Percentiles rank a stretch among this genome's conserved stretches.
Conservation (phyloP, 2,329 filamentous ascomycete genomes). For the Hymenoscyphus repandus region DNA sequence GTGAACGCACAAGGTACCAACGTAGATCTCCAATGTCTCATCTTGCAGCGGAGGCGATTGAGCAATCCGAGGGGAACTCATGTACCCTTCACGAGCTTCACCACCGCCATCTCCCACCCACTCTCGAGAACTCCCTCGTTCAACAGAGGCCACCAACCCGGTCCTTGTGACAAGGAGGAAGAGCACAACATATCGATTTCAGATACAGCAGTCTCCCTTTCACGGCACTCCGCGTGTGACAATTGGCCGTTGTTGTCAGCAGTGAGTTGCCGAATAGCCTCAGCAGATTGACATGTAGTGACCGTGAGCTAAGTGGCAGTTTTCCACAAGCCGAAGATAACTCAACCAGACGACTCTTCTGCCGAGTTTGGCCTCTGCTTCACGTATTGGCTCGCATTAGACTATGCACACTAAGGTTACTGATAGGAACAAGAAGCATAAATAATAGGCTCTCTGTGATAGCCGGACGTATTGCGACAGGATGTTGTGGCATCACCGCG, state of each 20-base stretch:
- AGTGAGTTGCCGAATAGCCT: not conserved
- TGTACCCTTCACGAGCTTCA: not conserved
- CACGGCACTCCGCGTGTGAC: constrained; percentile 3
- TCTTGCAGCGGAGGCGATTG: not conserved
- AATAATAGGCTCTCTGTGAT: not conserved
- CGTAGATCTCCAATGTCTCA: constrained; percentile 1
- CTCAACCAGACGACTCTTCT: too few relatives aligned
- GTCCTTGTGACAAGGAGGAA: constrained; percentile 1
- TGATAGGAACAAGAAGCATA: not conserved
- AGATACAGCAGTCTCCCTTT: constrained; percentile 11
- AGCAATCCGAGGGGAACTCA: not conserved
- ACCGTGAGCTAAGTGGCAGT: not conserved
- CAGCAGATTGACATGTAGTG: constrained; percentile 1
- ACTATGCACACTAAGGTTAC: too few relatives aligned
- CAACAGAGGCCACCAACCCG: constrained; percentile 2
- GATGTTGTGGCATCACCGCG: constrained; percentile 7
- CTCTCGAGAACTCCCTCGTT: not conserved
- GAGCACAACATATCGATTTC: constrained; percentile 5
- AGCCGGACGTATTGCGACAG: constrained; percentile 7
- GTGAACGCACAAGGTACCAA: not conserved
- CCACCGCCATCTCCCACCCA: not conserved
- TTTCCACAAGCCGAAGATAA: not conserved
- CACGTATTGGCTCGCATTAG: too few relatives aligned
- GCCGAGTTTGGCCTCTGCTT: too few relatives aligned
- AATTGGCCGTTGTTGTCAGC: constrained; percentile 4